These are phyloP conservation scores for Ascochyta rabiei DNA, from an alignment of 2,329 filamentous ascomycete genomes.

Conservation along the genomic window DNA sequence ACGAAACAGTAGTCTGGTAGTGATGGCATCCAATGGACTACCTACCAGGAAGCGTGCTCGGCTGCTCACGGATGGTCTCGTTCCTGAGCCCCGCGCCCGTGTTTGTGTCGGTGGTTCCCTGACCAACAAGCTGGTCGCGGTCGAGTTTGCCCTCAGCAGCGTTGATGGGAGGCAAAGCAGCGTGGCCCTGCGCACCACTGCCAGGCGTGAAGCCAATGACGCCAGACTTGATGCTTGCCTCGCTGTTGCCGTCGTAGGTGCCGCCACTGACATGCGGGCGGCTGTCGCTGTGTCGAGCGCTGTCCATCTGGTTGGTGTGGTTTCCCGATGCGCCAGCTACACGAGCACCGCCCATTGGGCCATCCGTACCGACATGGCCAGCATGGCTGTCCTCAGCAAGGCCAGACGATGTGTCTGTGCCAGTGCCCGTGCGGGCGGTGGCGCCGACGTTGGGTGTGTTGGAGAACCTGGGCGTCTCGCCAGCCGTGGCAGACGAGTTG, in stretches of 20 bases:
- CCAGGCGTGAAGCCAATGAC: conserved; percentile 44
- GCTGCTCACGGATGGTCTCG: conserved; percentile 3
- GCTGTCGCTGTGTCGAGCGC: conserved; percentile 2
- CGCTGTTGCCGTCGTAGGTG: conserved; percentile 33
- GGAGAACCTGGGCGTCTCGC: conserved; percentile 12
- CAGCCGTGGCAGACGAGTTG: conserved; percentile 8
- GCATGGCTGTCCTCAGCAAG: neutral
- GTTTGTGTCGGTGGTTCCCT: conserved; percentile 22
- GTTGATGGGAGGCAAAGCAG: conserved; percentile 29
- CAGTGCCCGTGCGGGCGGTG: conserved; percentile 20
- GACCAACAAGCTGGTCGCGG: conserved; percentile 24
- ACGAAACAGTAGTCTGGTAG: neutral
- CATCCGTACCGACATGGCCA: conserved; percentile 10
- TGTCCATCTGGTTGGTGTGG: neutral
- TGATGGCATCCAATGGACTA: conserved; percentile 10
- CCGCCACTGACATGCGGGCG: conserved; percentile 26
- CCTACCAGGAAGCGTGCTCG: conserved; percentile 26
- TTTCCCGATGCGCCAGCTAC: neutral
- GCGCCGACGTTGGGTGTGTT: conserved; percentile 15
- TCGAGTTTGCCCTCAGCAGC: conserved; percentile 17
- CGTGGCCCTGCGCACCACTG: conserved; percentile 29
- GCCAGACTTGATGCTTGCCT: conserved; percentile 49
- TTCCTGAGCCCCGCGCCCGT: conserved; percentile 10
- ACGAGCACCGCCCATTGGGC: conserved; percentile 5
- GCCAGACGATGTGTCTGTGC: neutral